Evolutionary conservation across 495 filamentous ascomycete genomes (phyloP).

Genomic region (Daldinia decipiens): DNA sequence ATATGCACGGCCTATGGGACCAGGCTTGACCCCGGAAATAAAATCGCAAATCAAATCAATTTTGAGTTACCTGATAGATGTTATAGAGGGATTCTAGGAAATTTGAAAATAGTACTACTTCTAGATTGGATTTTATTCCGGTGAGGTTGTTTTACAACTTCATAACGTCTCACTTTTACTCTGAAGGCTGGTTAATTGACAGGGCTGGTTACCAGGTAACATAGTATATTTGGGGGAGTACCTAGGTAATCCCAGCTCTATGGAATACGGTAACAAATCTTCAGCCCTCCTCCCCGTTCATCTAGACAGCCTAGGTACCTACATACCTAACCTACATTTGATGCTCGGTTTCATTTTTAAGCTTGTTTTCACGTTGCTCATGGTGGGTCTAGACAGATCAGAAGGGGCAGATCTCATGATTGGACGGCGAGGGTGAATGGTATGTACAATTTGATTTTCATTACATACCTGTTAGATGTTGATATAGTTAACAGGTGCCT

Average conservation of each 20-base stretch:
- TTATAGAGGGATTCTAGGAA: background rate
- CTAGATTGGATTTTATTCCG: no score
- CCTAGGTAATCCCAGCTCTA: background rate
- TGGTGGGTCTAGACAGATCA: background rate
- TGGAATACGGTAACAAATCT: constrained; percentile 11
- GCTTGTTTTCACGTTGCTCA: constrained; percentile 12
- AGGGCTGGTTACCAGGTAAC: background rate
- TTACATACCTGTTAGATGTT: background rate
- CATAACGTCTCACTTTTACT: constrained; percentile 33
- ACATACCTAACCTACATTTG: no score
- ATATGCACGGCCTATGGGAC: background rate
- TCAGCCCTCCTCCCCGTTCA: background rate
- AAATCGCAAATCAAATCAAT: background rate
- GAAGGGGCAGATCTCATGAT: background rate
- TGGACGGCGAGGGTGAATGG: background rate
- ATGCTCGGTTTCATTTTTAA: background rate
- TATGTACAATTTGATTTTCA: background rate
- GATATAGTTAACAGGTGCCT: no score
- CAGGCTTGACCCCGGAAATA: background rate
- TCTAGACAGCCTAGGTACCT: background rate
- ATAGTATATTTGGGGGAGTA: background rate
- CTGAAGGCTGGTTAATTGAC: constrained; percentile 8
- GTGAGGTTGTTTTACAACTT: constrained; percentile 26
- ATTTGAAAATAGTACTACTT: no score
- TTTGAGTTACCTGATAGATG: background rate